Base-by-base conservation (phyloP, 192 early-diverging fungal species). In the Podochytrium sp. region DNA sequence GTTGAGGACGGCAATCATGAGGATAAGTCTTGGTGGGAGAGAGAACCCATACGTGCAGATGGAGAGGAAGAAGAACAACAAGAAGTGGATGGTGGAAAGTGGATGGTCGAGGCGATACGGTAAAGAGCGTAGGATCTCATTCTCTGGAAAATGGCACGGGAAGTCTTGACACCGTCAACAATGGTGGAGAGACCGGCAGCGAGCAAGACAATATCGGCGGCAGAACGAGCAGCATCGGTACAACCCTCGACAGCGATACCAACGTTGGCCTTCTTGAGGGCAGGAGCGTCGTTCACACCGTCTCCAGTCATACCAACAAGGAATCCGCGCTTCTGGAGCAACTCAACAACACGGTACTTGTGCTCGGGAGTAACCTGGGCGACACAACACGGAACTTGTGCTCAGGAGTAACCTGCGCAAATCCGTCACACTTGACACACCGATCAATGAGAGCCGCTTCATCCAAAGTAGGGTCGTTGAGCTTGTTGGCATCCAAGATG, bases 281-380 rank as follows among this genome's bases (percentile, higher is more conserved):
- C 97, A 14, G 97, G 97, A 18, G 97, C 97, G 80, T 98, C 97
- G 79, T 98, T 98, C 56, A 96, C 94, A 81, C 95, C 95, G 82
- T 96, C 96, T 77, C 96, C 96, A 42, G 96, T 97, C 96, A 98
- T 97, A 76, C 93, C 95, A 43, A 94, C 93, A n/a, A 95, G 82
- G 79, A 92, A 90, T 50, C 91, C 93, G 65, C 88, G 85, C 63
- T 94, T 91, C 84, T 98, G 95, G 53, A 98, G 83, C 39, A 96
- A 78, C 85, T 96, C 93, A 29, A 98, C 96, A 18, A 98, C 94
- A 35, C 90, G 89, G 83, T 93, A 96, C 83, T 98, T 98, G 90
- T 98, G 95, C 79, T 96, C 95, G 53, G 96, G 96, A 85, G 95
- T 96, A n/a, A 97, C 94, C n/a, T n/a, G n/a, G n/a, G n/a, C n/a